A percentile compares a stretch with the other conserved stretches of the same genome.
phyloP scores from a whole-genome alignment of 495 filamentous ascomycete genomes.

The Cryomyces minteri region DNA sequence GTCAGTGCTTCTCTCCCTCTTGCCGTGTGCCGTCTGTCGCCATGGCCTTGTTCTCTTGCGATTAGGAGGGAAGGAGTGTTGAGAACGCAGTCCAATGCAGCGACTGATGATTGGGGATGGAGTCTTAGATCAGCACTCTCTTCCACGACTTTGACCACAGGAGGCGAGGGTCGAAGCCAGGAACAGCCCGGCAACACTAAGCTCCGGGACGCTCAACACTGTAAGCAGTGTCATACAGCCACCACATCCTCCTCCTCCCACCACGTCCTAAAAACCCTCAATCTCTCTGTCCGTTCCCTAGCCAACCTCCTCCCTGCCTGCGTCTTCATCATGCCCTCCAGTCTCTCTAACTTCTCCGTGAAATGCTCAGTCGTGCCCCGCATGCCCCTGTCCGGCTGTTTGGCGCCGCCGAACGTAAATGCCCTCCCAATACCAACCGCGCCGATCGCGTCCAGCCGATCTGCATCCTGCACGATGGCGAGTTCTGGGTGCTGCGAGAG shows the following conservation, averaged over 20 bases:
- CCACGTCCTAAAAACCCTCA: conserved; percentile 47
- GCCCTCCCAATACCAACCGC: conserved; percentile 62
- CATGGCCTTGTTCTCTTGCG: too few species aligned
- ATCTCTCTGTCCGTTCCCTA: conserved; percentile 38
- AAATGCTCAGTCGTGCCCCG: conserved; percentile 52
- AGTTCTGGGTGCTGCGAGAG: conserved; percentile 50
- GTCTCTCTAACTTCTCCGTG: conserved; percentile 53
- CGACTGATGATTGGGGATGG: too few species aligned
- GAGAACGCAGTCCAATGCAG: too few species aligned
- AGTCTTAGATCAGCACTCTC: too few species aligned
- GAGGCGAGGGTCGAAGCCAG: too few species aligned
- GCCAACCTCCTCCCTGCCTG: conserved; percentile 48
- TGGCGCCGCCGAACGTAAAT: conserved; percentile 60
- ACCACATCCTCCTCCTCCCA: conserved; percentile 42
- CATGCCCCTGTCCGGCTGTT: conserved; percentile 31
- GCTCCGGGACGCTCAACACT: too few species aligned
- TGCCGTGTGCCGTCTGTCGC: too few species aligned
- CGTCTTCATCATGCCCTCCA: conserved; percentile 63
- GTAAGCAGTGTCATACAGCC: too few species aligned
- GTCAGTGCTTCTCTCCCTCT: too few species aligned
- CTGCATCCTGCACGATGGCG: conserved; percentile 76
- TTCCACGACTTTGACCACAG: too few species aligned
- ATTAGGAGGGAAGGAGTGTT: too few species aligned
- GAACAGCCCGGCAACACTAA: too few species aligned
- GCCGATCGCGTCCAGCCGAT: conserved; percentile 76